A percentile compares a stretch with the other conserved stretches of the same genome.
Evolutionary conservation across 2,329 filamentous ascomycete species (phyloP).

Genomic region (Exophiala lecanii-corni): DNA sequence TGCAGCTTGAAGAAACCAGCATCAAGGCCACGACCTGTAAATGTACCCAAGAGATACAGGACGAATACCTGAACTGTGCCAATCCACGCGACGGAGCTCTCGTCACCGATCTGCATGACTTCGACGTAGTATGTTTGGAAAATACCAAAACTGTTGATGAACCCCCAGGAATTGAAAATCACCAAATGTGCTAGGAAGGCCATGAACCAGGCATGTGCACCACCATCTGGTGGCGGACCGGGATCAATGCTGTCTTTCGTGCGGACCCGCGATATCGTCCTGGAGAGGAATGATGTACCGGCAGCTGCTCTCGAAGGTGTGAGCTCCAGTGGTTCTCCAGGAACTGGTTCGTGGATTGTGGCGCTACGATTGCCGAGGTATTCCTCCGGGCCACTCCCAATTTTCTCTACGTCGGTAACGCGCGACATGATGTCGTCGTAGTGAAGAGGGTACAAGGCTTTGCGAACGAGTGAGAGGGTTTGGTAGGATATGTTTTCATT

Average conservation of each 20-base stretch:
- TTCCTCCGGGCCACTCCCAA: too few species aligned
- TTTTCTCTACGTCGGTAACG: neutral
- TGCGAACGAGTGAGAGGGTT: too few species aligned
- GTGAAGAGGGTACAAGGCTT: too few species aligned
- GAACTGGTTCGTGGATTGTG: neutral
- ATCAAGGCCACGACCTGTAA: slow-evolving; percentile 49
- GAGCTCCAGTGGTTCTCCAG: neutral
- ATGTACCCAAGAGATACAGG: slow-evolving; percentile 48
- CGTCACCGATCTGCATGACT: slow-evolving; percentile 35
- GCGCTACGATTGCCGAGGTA: too few species aligned
- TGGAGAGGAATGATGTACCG: slow-evolving; percentile 13
- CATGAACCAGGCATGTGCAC: slow-evolving; percentile 51
- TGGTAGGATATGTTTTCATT: too few species aligned
- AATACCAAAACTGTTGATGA: slow-evolving; percentile 50
- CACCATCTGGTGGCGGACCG: slow-evolving; percentile 46
- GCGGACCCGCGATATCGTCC: slow-evolving; percentile 35
- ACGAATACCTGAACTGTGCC: slow-evolving; percentile 49
- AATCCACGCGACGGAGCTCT: slow-evolving; percentile 50
- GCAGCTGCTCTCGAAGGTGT: slow-evolving; percentile 2
- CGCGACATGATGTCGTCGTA: too few species aligned
- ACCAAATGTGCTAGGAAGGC: slow-evolving; percentile 49
- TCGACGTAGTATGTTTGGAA: slow-evolving; percentile 52
- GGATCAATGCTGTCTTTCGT: slow-evolving; percentile 36
- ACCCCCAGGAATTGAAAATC: slow-evolving; percentile 55
- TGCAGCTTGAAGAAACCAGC: slow-evolving; percentile 47